Percentiles rank a stretch among this genome's conserved stretches.
Evolutionary conservation across 2,329 filamentous ascomycete species (phyloP).

Genomic region (Fusarium liriodendri): DNA sequence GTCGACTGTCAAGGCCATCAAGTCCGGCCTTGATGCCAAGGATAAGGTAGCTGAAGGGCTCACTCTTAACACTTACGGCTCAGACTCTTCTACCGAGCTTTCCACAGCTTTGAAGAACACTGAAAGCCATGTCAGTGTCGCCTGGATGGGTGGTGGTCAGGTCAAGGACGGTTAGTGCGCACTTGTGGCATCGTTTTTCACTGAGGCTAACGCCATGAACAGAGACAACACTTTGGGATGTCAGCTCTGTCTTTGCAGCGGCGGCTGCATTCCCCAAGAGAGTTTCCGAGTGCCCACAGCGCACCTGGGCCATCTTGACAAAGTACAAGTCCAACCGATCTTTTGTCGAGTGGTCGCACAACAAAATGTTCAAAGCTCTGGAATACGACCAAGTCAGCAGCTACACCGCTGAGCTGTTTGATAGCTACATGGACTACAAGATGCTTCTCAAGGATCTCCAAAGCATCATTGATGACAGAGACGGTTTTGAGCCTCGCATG

Average conservation of each 20-base stretch:
- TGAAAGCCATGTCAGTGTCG: slow-evolving; percentile 3
- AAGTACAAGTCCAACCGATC: slow-evolving; percentile 2
- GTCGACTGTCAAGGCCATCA: background rate
- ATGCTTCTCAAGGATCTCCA: background rate
- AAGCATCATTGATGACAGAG: background rate
- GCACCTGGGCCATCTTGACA: slow-evolving; percentile 20
- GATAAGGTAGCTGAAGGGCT: background rate
- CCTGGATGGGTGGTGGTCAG: slow-evolving; percentile 6
- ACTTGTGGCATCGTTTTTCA: background rate
- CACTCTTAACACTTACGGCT: background rate
- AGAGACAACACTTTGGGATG: background rate
- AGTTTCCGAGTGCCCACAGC: background rate
- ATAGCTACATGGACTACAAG: slow-evolving; percentile 30
- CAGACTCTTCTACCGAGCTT: background rate
- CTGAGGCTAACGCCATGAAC: background rate
- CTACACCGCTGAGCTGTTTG: slow-evolving; percentile 11
- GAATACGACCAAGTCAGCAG: slow-evolving; percentile 4
- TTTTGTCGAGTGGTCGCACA: slow-evolving; percentile 5
- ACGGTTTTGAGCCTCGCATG: background rate
- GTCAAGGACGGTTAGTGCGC: background rate
- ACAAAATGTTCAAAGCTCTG: background rate
- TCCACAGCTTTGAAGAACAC: background rate
- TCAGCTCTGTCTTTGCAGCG: background rate
- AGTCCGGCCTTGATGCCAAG: background rate
- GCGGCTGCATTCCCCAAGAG: background rate